These are phyloP conservation scores for Sporopachydermia lactativora DNA, from an alignment of 805 yeast species.

Conservation along the genomic window DNA sequence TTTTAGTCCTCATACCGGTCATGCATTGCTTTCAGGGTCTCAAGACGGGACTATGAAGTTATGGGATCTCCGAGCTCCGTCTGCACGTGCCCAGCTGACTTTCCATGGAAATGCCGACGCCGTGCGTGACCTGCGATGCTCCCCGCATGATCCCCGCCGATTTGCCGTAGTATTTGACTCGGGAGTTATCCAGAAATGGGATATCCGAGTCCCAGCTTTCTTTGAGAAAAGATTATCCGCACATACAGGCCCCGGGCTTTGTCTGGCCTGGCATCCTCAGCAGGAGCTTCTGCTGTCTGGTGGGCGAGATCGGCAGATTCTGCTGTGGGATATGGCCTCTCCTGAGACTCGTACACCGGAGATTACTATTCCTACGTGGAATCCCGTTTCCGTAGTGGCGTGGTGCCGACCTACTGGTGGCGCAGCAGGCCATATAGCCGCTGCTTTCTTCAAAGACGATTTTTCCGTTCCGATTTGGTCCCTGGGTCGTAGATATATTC, in stretches of 20 bases:
- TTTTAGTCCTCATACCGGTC: conserved; percentile 23
- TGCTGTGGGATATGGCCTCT: conserved; percentile 52
- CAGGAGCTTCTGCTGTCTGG: conserved; percentile 76
- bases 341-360: conserved; percentile 41
- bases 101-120: conserved; percentile 62
- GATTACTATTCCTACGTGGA: conserved; percentile 55
- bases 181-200: conserved; percentile 81
- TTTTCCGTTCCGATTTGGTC: conserved; percentile 54
- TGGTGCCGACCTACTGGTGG: conserved; percentile 41
- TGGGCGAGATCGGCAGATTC: conserved; percentile 78
- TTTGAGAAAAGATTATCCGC: conserved; percentile 69
- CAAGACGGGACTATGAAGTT: conserved; percentile 68
- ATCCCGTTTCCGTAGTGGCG: conserved; percentile 62
- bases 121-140: conserved; percentile 39
- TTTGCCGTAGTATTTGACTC: conserved; percentile 78
- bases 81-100: conserved; percentile 32
- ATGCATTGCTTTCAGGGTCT: conserved; percentile 44
- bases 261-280: conserved; percentile 81
- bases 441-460: conserved; percentile 61
- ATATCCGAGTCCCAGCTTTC: conserved; percentile 50
- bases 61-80: conserved; percentile 51
- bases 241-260: conserved; percentile 82
- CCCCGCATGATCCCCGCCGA: conserved; percentile 37
- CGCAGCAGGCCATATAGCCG: conserved; percentile 38
- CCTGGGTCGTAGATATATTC: conserved; percentile 56